A percentile compares a stretch with the other conserved stretches of the same genome.
phyloP scores from a whole-genome alignment of 768 basidiomycete species.

The Lactarius pseudohatsudake region DNA sequence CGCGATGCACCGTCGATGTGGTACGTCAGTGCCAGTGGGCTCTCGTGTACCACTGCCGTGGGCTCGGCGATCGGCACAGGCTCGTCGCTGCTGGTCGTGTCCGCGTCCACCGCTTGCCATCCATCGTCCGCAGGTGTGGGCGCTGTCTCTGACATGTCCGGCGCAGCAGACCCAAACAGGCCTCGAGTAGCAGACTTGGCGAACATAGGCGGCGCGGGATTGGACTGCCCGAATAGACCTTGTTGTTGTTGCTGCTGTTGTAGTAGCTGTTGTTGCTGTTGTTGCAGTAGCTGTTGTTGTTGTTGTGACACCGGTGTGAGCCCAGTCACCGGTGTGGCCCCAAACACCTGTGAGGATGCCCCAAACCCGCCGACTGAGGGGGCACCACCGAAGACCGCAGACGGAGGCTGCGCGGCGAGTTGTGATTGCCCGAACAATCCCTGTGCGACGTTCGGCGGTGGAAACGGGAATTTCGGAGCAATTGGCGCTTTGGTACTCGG shows the following conservation, averaged over 20 bases:
- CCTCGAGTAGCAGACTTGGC: constrained; percentile 30
- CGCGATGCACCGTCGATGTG: constrained; percentile 50
- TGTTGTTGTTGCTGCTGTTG: neutral
- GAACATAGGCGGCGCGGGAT: neutral
- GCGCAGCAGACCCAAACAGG: neutral
- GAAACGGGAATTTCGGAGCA: neutral
- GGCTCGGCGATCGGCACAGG: constrained; percentile 35
- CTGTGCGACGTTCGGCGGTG: neutral
- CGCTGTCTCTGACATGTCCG: too few species aligned
- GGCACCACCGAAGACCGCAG: too few species aligned
- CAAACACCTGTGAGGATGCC: neutral
- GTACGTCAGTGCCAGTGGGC: constrained; percentile 52
- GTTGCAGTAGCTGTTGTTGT: too few species aligned
- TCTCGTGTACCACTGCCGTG: constrained; percentile 49
- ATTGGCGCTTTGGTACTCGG: neutral
- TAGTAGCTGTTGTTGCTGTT: neutral
- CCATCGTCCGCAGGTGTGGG: neutral
- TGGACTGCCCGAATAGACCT: neutral
- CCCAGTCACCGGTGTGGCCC: too few species aligned
- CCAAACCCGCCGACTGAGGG: too few species aligned
- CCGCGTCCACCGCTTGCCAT: neutral
- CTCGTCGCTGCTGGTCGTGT: neutral
- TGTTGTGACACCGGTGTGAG: too few species aligned
- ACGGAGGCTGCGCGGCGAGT: neutral
- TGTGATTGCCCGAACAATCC: neutral